These are phyloP conservation scores for Penicillium cinerascens DNA, from an alignment of 495 filamentous ascomycete genomes.

Conservation along the genomic window DNA sequence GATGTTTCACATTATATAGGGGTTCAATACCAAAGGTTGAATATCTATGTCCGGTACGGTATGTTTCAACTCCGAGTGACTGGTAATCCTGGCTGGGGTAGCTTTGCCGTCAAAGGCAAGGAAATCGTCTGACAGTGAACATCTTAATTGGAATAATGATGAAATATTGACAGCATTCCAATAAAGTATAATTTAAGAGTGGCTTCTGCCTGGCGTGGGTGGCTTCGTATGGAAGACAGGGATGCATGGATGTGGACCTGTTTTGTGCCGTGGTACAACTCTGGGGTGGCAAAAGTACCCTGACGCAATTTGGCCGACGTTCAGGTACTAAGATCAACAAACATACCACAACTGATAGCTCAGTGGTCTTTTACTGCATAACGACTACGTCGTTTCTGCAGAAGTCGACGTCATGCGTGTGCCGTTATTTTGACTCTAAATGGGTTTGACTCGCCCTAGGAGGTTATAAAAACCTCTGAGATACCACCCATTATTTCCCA, in stretches of 20 bases:
- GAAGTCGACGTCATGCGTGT: not conserved
- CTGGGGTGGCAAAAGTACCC: not conserved
- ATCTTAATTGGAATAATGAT: not conserved
- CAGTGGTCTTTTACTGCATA: not conserved
- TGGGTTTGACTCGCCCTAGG: not conserved
- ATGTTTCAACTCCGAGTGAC: not conserved
- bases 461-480: not conserved
- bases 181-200: not conserved
- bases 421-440: not conserved
- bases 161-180: not conserved
- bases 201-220: not conserved
- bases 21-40: no score
- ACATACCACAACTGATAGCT: not conserved
- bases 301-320: not conserved
- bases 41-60: not conserved
- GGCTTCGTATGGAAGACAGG: not conserved
- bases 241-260: not conserved
- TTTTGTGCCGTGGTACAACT: not conserved
- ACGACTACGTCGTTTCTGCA: not conserved
- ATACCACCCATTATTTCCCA: not conserved
- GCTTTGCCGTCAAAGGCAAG: no score
- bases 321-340: not conserved
- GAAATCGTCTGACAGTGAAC: not conserved
- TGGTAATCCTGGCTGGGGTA: no score
- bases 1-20: slow-evolving; percentile 10